Evolutionary conservation across 306 rosid species (phyloP).

Genomic region (Prunus fruticosa): DNA sequence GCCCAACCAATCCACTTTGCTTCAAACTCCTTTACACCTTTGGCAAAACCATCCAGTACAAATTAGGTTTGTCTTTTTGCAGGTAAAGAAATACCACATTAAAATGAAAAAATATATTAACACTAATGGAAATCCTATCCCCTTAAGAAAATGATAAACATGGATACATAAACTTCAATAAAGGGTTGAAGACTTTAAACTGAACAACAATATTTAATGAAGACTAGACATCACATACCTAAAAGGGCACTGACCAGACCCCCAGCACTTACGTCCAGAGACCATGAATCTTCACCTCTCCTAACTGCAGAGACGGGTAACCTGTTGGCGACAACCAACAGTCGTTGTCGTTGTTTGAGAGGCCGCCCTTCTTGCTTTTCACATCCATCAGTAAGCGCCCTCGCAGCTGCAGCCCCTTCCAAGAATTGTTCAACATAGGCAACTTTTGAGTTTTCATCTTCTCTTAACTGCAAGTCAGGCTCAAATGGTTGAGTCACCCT

Average conservation of each 20-base stretch:
- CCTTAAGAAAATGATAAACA: constrained; percentile 7
- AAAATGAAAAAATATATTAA: not conserved
- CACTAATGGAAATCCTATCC: not conserved
- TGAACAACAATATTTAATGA: not conserved
- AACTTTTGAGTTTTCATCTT: constrained; percentile 45
- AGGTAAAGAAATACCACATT: constrained; percentile 5
- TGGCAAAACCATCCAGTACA: constrained; percentile 15
- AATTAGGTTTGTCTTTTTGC: constrained; percentile 20
- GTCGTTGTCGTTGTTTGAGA: constrained; percentile 66
- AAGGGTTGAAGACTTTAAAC: constrained; percentile 7
- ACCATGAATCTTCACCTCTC: constrained; percentile 82
- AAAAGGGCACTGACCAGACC: constrained; percentile 86
- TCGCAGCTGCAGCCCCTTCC: constrained; percentile 45
- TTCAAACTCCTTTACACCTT: constrained; percentile 87
- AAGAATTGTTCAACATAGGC: constrained; percentile 32
- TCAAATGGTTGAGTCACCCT: constrained; percentile 44
- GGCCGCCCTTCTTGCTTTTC: constrained; percentile 43
- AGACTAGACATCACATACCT: constrained; percentile 43
- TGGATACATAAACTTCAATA: not conserved
- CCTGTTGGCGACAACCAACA: constrained; percentile 92
- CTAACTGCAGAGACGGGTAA: constrained; percentile 85
- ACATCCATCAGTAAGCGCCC: constrained; percentile 36
- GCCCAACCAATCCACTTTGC: constrained; percentile 98
- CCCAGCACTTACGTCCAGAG: constrained; percentile 84
- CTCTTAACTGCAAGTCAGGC: constrained; percentile 43